Evolutionary conservation across 129 eudicot genomes (phyloP).

Genomic region (Arctium minus): DNA sequence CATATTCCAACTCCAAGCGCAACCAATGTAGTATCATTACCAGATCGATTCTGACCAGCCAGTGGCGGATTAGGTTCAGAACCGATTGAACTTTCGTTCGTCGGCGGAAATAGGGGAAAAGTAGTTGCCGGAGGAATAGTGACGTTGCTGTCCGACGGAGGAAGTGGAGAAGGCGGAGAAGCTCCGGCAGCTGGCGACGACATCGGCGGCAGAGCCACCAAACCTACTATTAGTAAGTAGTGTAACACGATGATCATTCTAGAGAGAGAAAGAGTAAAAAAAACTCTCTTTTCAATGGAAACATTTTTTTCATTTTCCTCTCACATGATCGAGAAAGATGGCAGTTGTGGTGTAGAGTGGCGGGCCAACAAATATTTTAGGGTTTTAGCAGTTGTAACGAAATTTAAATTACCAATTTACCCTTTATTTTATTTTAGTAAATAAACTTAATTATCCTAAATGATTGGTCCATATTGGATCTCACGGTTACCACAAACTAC

Average conservation of each 20-base stretch:
- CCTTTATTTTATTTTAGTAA: too few relatives aligned
- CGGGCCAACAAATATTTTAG: too few relatives aligned
- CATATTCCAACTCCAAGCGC: constrained; percentile 74
- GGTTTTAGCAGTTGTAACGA: too few relatives aligned
- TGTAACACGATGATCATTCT: constrained; percentile 3
- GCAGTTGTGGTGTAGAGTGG: constrained; percentile 11
- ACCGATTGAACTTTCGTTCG: background rate
- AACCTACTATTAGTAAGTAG: too few relatives aligned
- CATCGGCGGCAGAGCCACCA: constrained; percentile 31
- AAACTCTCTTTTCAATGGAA: constrained; percentile 19
- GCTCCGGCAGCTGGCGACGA: constrained; percentile 33
- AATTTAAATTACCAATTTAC: too few relatives aligned
- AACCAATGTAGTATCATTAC: constrained; percentile 35
- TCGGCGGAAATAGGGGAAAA: constrained; percentile 31
- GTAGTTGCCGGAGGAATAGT: constrained; percentile 21
- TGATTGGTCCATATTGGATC: too few relatives aligned
- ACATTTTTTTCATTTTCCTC: background rate
- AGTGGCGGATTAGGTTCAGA: constrained; percentile 27
- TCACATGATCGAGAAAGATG: constrained; percentile 20
- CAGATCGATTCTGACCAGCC: constrained; percentile 13
- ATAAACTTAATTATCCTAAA: too few relatives aligned
- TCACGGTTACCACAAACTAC: too few relatives aligned
- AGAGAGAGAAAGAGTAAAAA: constrained; percentile 12
- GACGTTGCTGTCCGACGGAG: constrained; percentile 13
- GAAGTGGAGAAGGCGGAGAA: constrained; percentile 35